Evolutionary conservation across 139 green algal genomes (phyloP).

Genomic region (Eudorina sp.): DNA sequence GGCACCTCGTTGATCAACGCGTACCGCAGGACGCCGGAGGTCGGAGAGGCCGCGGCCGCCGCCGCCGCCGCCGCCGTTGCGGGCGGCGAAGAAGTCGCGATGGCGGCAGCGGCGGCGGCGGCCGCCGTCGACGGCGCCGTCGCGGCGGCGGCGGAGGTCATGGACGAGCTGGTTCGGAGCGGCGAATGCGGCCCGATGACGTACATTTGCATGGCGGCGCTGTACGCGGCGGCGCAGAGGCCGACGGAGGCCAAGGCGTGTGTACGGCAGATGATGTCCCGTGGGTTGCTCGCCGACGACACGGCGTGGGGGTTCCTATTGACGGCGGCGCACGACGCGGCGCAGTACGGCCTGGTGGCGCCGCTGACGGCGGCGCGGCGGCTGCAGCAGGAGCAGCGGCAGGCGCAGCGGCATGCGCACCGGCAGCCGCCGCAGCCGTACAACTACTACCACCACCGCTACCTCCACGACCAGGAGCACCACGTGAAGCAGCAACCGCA

Average conservation of each 20-base stretch:
- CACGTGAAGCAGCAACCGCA: too few species aligned
- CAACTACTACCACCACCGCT: too few species aligned
- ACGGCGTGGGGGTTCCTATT: neutral
- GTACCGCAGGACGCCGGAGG: slow-evolving; percentile 51
- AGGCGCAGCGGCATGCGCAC: neutral
- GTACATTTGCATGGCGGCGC: slow-evolving; percentile 6
- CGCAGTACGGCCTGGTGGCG: neutral
- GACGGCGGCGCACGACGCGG: slow-evolving; percentile 7
- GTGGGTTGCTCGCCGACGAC: neutral
- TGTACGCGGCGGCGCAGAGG: slow-evolving; percentile 62
- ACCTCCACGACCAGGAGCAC: too few species aligned
- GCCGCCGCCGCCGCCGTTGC: neutral
- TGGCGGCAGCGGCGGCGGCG: neutral
- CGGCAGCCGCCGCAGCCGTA: neutral
- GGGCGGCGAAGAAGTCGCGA: neutral
- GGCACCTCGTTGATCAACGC: slow-evolving; percentile 66
- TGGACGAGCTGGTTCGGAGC: slow-evolving; percentile 1
- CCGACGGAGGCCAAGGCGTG: neutral
- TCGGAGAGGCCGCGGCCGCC: neutral
- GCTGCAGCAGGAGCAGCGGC: neutral
- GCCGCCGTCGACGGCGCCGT: neutral
- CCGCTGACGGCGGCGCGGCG: neutral
- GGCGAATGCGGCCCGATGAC: neutral
- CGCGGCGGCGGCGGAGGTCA: slow-evolving; percentile 1
- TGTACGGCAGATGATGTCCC: neutral